Evolutionary conservation across 1,139 yeast genomes (phyloP), one percentile per base, ranked within the genome.

Genomic region (Kazachstania sp.): DNA sequence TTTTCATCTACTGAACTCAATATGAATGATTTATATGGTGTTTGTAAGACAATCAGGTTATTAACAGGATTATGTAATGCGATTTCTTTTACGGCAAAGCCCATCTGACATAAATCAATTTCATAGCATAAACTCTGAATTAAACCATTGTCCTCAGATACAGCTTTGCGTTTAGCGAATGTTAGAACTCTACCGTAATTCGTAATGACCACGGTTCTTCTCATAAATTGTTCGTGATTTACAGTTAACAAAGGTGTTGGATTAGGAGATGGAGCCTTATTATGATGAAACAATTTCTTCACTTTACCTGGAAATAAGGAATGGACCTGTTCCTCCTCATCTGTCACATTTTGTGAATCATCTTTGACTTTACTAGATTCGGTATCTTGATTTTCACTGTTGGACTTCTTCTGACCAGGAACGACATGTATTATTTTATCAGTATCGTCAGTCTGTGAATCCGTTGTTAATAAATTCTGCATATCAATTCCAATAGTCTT

Each of bases 21-120:
- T 12, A 64, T 44, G 45, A 64, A 61, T 2, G 66, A 56, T 40
- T 59, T 55, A 46, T 54, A 60, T 3, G 67, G 67, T 3, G 67
- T 62, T 43, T 56, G 60, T 29, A 59, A 50, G 1, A 55, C 58
- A 20, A 62, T 52, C 15, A 49, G 47, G 34, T 53, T 54, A 18
- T 45, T 50, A n/a, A 48, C 37, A 9, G 45, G 42, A 16, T 32
- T 40, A 4, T 45, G 37, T 38, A 50, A 44, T 23, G 45, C 41
- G 26, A 64, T 39, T 39, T 64, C 67, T 48, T 58, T 62, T 2
- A 65, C 41, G 19, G 42, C 52, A 2, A 49, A 46, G 4, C 63
- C 65, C 15, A 52, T 48, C 43, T 61, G 63, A 15, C 59, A 58
- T 29, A 65, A 39, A 44, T 59, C 54, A 15, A 65, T 54, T 29